Conservation (phyloP, 2,329 filamentous ascomycete genomes). For the Thielaviopsis populi region DNA sequence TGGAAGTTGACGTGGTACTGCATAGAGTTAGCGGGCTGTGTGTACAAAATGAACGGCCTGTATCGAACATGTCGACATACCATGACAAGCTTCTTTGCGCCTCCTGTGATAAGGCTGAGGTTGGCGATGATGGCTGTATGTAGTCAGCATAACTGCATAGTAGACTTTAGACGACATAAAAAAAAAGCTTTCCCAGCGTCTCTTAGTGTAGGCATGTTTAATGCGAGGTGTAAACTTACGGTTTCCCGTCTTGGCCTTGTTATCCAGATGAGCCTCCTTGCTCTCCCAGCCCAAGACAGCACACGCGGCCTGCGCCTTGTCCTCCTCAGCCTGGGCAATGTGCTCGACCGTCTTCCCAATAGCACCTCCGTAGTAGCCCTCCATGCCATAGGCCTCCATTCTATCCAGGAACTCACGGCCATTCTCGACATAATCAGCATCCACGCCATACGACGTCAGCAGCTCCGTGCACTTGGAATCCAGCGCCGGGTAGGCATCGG, state of each 20-base stretch:
- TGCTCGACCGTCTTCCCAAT: slow-evolving; percentile 24
- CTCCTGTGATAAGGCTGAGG: slow-evolving; percentile 23
- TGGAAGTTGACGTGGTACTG: slow-evolving; percentile 23
- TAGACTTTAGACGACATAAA: background rate
- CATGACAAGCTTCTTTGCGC: slow-evolving; percentile 23
- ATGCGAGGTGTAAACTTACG: slow-evolving; percentile 16
- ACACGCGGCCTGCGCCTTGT: slow-evolving; percentile 23
- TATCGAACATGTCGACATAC: slow-evolving; percentile 20
- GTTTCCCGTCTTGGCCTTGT: slow-evolving; percentile 20
- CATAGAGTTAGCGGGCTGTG: background rate
- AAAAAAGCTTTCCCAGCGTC: background rate
- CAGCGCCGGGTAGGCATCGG: slow-evolving; percentile 21
- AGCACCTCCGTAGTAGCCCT: slow-evolving; percentile 24
- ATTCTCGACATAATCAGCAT: slow-evolving; percentile 19
- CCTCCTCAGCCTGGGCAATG: slow-evolving; percentile 21
- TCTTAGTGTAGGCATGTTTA: background rate
- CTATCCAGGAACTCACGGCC: slow-evolving; percentile 22
- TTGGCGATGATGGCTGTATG: slow-evolving; percentile 25
- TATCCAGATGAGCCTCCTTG: slow-evolving; percentile 25
- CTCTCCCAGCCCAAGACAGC: slow-evolving; percentile 29
- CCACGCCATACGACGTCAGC: slow-evolving; percentile 24
- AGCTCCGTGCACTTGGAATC: slow-evolving; percentile 28
- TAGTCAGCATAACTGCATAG: background rate
- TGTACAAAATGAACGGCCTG: background rate
- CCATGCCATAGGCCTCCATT: slow-evolving; percentile 21